phyloP scores from a whole-genome alignment of 352 stramenopile genomes.

The Globisporangium acanthophoron region DNA sequence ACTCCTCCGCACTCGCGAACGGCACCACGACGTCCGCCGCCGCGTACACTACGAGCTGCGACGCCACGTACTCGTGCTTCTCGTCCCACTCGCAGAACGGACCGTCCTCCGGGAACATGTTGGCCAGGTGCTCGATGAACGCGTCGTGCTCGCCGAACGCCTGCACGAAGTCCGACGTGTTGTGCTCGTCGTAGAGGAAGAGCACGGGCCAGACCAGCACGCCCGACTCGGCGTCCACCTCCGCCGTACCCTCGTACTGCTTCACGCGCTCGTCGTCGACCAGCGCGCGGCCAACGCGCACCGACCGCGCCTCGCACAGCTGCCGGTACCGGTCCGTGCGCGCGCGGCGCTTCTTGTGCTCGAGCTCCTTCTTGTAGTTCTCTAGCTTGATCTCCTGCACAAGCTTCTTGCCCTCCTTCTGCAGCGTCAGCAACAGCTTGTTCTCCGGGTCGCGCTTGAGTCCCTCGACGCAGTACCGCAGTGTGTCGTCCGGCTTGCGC shows the following conservation, averaged over 20 bases:
- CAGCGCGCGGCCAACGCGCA: constrained; percentile 68
- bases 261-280: constrained; percentile 77
- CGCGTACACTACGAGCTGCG: constrained; percentile 68
- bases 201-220: constrained; percentile 77
- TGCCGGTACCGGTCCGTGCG: constrained; percentile 77
- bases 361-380: constrained; percentile 54
- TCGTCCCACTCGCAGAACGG: constrained; percentile 80
- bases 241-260: constrained; percentile 79
- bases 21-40: constrained; percentile 66
- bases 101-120: constrained; percentile 87
- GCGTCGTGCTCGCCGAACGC: constrained; percentile 73
- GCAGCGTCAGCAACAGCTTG: constrained; percentile 68
- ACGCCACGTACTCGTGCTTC: constrained; percentile 66
- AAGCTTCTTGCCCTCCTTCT: constrained; percentile 52
- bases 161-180: constrained; percentile 82
- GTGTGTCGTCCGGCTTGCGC: constrained; percentile 67
- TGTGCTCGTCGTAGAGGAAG: constrained; percentile 84
- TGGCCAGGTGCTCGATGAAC: constrained; percentile 82
- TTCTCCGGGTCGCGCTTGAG: constrained; percentile 71
- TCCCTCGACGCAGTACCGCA: constrained; percentile 77
- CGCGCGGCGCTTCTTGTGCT: constrained; percentile 60
- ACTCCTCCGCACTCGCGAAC: constrained; percentile 57
- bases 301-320: constrained; percentile 50
- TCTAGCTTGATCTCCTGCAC: constrained; percentile 61
- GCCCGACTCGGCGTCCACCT: constrained; percentile 53